Conservation (phyloP, 2,329 filamentous ascomycete genomes). For the Purpureocillium lavendulum region DNA sequence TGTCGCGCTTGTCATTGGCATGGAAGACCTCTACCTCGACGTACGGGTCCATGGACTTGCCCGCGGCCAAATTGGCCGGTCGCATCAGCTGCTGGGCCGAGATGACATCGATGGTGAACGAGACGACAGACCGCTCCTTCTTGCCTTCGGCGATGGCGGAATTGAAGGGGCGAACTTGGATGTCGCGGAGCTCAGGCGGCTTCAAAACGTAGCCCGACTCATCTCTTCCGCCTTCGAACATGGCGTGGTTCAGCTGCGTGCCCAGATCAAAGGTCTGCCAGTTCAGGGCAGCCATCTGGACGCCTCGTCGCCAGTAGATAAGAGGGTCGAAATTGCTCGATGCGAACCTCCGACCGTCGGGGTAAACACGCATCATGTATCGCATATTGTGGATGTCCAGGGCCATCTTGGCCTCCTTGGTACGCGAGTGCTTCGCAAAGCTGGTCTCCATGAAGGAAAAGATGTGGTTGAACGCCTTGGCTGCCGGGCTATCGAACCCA, state of each 20-base stretch:
- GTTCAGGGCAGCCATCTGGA: conserved; percentile 96
- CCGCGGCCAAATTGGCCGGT: conserved; percentile 61
- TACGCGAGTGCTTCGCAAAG: conserved; percentile 73
- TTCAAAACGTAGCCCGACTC: conserved; percentile 90
- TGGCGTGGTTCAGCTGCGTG: conserved; percentile 94
- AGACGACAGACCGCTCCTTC: conserved; percentile 72
- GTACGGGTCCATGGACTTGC: conserved; percentile 79
- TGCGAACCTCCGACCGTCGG: conserved; percentile 68
- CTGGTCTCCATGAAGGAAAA: conserved; percentile 89
- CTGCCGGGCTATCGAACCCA: conserved; percentile 69
- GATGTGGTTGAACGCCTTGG: conserved; percentile 86
- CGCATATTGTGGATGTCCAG: conserved; percentile 87
- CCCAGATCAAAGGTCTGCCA: conserved; percentile 97
- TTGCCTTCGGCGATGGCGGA: conserved; percentile 48
- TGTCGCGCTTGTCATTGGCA: conserved; percentile 87
- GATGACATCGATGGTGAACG: conserved; percentile 79
- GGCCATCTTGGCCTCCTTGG: conserved; percentile 65
- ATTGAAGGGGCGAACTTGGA: conserved; percentile 48
- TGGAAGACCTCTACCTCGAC: conserved; percentile 93
- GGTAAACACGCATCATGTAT: conserved; percentile 90
- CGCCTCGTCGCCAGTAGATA: conserved; percentile 87
- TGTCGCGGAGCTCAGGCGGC: conserved; percentile 73
- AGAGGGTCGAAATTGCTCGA: conserved; percentile 95
- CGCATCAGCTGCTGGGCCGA: conserved; percentile 93
- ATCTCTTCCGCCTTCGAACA: conserved; percentile 88